Base-by-base conservation (phyloP, 805 yeast species). In the Ogataea sp. region DNA sequence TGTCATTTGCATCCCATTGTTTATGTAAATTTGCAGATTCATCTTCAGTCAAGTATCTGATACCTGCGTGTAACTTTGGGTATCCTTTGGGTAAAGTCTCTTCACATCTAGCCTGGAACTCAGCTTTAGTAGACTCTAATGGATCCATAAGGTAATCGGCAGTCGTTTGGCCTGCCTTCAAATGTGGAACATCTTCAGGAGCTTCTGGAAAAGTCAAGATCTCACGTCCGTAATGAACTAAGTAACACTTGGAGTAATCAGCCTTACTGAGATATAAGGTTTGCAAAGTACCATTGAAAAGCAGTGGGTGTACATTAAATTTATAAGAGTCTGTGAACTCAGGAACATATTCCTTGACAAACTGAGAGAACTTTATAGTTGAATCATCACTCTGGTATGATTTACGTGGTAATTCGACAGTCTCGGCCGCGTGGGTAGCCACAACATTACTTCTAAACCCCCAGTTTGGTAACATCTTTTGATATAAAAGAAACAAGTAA, bases 21-120 rank as follows among this genome's bases (percentile, higher is more conserved):
- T 53, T 49, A 30, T 65, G 51, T 3, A 69, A 38, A 2, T 38
- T 49, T 4, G 47, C 47, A 24, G 73, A 61, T 45, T 73, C 76
- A 1, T 57, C 55, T 1, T 70, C 69, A 20, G 73, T 64, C 43
- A 78, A 58, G 52, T 72, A 83, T 54, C 83, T 70, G 1, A 85
- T 80, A 47, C 88, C 65, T 20, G 86, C 84, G 30, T 83, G 87
- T 38, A 81, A 62, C 40, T 73, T 65, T 27, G 81, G 81, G 71
- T 67, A 71, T 37, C 60, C 71, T 46, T 65, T 78, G 59, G 65
- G 77, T 48, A 59, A 61, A 36, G 63, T 80, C 60, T 56, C 62
- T 35, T 38, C 40, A 58, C 36, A 55, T 31, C 39, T 59, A 46
- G 48, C 56, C 53, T 48, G 40, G 39, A 61, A 61, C n/a, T 52